These are phyloP conservation scores for Areca catechu DNA, from an alignment of 176 grass and related monocot genomes.

Conservation along the genomic window DNA sequence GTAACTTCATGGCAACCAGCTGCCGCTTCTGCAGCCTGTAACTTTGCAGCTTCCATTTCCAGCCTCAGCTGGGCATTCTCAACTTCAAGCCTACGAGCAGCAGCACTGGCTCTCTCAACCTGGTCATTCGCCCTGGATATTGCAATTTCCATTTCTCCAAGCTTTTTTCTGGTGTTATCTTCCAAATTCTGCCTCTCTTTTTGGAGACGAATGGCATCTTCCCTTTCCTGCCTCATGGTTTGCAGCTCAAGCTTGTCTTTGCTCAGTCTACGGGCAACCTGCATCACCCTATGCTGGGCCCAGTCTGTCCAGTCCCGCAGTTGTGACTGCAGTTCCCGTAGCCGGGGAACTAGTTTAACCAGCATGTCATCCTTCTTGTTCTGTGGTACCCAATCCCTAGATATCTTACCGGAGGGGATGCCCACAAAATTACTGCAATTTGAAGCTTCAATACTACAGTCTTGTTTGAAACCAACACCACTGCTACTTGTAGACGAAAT, in stretches of 20 bases:
- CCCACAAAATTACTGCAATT: not conserved
- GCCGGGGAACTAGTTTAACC: slow-evolving; percentile 1
- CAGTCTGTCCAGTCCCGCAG: slow-evolving; percentile 13
- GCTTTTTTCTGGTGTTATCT: slow-evolving; percentile 1
- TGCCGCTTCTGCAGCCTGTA: slow-evolving; percentile 1
- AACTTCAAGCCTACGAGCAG: not conserved
- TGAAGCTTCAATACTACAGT: not conserved
- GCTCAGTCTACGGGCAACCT: slow-evolving; percentile 12
- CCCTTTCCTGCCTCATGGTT: slow-evolving; percentile 9
- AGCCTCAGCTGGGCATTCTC: slow-evolving; percentile 5
- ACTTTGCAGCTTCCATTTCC: slow-evolving; percentile 6
- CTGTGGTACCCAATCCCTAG: not conserved
- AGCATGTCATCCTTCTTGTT: slow-evolving; percentile 9
- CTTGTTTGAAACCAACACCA: not conserved
- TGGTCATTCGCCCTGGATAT: not conserved
- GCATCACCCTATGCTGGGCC: slow-evolving; percentile 13
- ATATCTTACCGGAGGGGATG: not conserved
- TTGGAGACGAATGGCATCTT: slow-evolving; percentile 9
- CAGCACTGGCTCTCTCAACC: slow-evolving; percentile 2
- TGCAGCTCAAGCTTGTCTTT: slow-evolving; percentile 11
- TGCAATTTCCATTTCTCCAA: slow-evolving; percentile 4
- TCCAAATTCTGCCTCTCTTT: slow-evolving; percentile 10
- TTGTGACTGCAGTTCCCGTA: slow-evolving; percentile 7
- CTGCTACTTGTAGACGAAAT: not conserved
- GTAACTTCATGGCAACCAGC: slow-evolving; percentile 6